These are phyloP conservation scores for Plasmodium berghei DNA, from an alignment of 169 alveolate species.

Conservation along the genomic window DNA sequence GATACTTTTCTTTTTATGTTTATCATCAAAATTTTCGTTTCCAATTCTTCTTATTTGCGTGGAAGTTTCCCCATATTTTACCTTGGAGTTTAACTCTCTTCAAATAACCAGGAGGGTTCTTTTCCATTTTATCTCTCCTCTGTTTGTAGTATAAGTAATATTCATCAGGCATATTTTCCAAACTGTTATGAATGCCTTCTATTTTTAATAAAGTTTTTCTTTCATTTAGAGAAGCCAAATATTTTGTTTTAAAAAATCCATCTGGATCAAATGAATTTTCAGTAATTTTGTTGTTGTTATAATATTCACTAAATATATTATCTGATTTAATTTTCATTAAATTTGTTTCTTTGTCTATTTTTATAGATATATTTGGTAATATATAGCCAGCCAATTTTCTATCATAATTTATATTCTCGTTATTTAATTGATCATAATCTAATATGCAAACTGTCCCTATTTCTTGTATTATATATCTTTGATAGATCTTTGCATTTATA, in stretches of 20 bases:
- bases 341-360: conserved; percentile 53
- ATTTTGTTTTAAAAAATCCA: conserved; percentile 75
- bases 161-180: conserved; percentile 54
- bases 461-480: conserved; percentile 69
- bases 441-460: conserved; percentile 51
- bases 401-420: conserved; percentile 48
- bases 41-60: conserved; percentile 67
- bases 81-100: conserved; percentile 67
- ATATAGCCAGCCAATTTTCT: conserved; percentile 72
- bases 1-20: background rate
- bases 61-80: conserved; percentile 74
- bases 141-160: conserved; percentile 63
- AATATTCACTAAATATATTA: conserved; percentile 58
- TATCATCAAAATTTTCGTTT: conserved; percentile 50
- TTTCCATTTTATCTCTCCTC: conserved; percentile 68
- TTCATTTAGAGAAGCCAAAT: conserved; percentile 37
- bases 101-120: conserved; percentile 72
- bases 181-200: conserved; percentile 39
- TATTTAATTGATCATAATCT: conserved; percentile 24
- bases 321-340: conserved; percentile 57
- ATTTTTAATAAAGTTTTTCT: conserved; percentile 27
- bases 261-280: conserved; percentile 24
- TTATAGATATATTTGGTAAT: conserved; percentile 43
- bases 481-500: conserved; percentile 62
- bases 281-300: conserved; percentile 40